These are phyloP conservation scores for Leishmania mexicana DNA, from an alignment of 208 protist genomes.

Conservation along the genomic window DNA sequence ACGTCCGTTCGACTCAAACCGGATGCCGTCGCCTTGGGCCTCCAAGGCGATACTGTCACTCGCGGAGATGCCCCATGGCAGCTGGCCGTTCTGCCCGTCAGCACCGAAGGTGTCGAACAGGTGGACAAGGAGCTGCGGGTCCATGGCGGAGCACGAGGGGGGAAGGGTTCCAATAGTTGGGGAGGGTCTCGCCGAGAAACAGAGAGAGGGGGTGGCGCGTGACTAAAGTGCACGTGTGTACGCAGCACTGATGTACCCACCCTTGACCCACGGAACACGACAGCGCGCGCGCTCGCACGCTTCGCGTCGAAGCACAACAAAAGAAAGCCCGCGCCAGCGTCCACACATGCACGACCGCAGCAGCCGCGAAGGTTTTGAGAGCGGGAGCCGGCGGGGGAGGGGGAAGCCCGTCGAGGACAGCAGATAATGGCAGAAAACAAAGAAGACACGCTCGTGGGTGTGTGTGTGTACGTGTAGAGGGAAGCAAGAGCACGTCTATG, in stretches of 20 bases:
- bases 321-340: too few relatives aligned
- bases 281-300: not conserved
- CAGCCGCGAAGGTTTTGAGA: not conserved
- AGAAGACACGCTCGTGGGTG: not conserved
- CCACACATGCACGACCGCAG: too few relatives aligned
- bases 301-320: not conserved
- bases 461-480: not conserved
- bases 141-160: constrained; percentile 7
- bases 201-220: not conserved
- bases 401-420: not conserved
- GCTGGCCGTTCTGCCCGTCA: constrained; percentile 2
- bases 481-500: not conserved
- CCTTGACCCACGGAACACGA: not conserved
- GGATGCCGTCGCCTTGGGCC: constrained; percentile 13
- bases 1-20: constrained; percentile 32
- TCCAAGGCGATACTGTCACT: constrained; percentile 1
- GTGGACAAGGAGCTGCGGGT: constrained; percentile 23
- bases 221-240: not conserved
- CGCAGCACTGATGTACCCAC: not conserved
- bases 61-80: constrained; percentile 20
- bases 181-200: not conserved
- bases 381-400: not conserved
- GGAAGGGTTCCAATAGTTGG: not conserved
- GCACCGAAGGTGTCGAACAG: constrained; percentile 23
- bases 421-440: not conserved